phyloP scores from a whole-genome alignment of 1,139 yeast species.

The Suhomyces wounanorum region DNA sequence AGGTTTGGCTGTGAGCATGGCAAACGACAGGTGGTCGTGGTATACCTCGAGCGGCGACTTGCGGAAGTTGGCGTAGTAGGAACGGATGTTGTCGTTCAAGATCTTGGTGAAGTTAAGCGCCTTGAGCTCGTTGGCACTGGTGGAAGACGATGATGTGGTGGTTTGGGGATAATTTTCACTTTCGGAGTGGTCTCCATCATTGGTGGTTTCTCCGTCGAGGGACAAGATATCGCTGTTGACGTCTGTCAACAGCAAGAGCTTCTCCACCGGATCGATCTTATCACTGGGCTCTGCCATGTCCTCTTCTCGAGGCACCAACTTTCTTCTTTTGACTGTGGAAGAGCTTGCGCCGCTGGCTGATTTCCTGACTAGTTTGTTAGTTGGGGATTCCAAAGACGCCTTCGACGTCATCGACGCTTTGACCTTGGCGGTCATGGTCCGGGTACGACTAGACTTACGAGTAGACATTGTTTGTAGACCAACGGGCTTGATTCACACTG shows the following conservation, averaged over 20 bases:
- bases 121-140: conserved; percentile 13
- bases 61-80: conserved; percentile 32
- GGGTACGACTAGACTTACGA: conserved; percentile 39
- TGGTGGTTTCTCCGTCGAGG: conserved; percentile 19
- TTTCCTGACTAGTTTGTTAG: conserved; percentile 17
- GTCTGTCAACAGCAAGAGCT: conserved; percentile 40
- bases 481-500: not conserved
- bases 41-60: conserved; percentile 31
- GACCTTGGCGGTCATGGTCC: conserved; percentile 27
- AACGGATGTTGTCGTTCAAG: conserved; percentile 42
- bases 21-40: conserved; percentile 37
- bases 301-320: conserved; percentile 9
- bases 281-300: conserved; percentile 21
- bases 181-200: not conserved
- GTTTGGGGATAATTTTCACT: not conserved
- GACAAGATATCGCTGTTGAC: conserved; percentile 33
- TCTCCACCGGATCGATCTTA: conserved; percentile 49
- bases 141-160: not conserved
- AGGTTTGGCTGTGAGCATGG: conserved; percentile 29
- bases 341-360: conserved; percentile 1
- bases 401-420: conserved; percentile 5
- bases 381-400: conserved; percentile 7
- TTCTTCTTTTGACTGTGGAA: conserved; percentile 6
- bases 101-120: conserved; percentile 42
- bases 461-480: conserved; percentile 21